Evolutionary conservation across 352 stramenopile genomes (phyloP), one percentile per base, ranked within the genome.

Genomic region (Albugo candida): DNA sequence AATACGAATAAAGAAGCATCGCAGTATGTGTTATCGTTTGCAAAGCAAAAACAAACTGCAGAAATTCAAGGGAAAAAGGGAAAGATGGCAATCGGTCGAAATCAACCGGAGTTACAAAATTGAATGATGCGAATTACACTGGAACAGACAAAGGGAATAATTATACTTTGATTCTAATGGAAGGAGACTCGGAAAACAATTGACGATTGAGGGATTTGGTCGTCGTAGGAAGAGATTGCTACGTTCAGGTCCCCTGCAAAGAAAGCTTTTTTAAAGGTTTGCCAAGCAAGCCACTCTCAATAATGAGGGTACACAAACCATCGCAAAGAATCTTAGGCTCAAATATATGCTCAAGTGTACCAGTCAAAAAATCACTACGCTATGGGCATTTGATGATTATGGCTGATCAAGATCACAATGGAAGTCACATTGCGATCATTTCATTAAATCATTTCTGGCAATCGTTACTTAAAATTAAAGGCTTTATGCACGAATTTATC

Each of bases 311-410:
- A 95, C 98, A 36, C 89, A 97, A 52, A 95, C 93, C 48, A 61
- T 99, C 24, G 83, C 94, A 24, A 88, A 96, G 49, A 99, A 98
- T 56, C 67, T 99, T 31, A 94, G 94, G 13, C 70, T 98, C 27
- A 95, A 97, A 62, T 95, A 62, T 95, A 95, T 55, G 84, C 92
- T 2, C 84, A 96, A 39, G 84, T 67, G 47, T 98, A 98, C 61
- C 67, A 91, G 18, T 92, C 76, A 2, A 78, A 14, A 85, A 87
- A 54, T 63, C 76, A 6, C 55, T 86, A 48, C 88, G 95, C 5
- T 99, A 99, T 59, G 93, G 95, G 1, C 84, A 96, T 49, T 63
- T 99, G 24, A 97, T 99, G 91, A 94, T 99, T 51, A 99, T 99
- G 95, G 89, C 94, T 42, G 95, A 99, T 86, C 95, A 99, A 59